Conservation (phyloP, 371 early-diverging fungal species). For the Mortierella sp. region DNA sequence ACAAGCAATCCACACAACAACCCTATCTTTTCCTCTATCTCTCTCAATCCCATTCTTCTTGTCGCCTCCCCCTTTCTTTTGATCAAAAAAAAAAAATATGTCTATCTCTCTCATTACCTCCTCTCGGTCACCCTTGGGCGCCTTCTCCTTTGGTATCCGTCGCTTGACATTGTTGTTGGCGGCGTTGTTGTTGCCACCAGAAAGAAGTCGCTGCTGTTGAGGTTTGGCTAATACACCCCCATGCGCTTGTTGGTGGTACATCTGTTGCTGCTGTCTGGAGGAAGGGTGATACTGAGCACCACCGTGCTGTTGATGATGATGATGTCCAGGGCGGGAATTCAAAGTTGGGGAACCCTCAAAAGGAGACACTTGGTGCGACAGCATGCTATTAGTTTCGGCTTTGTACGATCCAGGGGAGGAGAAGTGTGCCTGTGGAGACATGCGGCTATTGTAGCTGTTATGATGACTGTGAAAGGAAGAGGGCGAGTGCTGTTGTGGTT, state of each 20-base stretch:
- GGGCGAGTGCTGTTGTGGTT: neutral
- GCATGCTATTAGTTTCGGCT: neutral
- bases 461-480: neutral
- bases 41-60: neutral
- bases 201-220: neutral
- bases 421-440: neutral
- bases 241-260: conserved; percentile 21
- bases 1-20: neutral
- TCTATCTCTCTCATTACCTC: conserved; percentile 32
- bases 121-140: conserved; percentile 47
- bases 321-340: neutral
- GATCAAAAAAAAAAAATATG: neutral
- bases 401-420: neutral
- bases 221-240: neutral
- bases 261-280: conserved; percentile 10
- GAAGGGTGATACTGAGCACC: neutral
- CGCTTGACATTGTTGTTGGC: conserved; percentile 17
- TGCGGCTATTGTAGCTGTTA: neutral
- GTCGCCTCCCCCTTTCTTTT: neutral
- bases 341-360: neutral
- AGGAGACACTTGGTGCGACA: neutral
- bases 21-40: neutral
- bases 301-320: neutral
- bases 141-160: conserved; percentile 38
- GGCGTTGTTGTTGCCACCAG: neutral